Evolutionary conservation across 805 yeast species (phyloP).

Genomic region (Metschnikowia koreensis): DNA sequence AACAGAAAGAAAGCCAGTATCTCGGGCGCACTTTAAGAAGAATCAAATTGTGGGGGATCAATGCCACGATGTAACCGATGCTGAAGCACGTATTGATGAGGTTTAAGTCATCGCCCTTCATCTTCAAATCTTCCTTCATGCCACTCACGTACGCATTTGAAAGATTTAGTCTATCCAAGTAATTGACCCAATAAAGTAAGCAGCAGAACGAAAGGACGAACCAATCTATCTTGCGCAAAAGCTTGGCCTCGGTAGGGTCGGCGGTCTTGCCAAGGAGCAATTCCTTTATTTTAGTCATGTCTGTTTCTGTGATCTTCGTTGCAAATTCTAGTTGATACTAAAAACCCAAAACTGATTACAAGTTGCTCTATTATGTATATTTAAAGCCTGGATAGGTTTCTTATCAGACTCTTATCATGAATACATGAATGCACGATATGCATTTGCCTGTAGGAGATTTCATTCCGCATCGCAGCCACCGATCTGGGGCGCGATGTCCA

Average conservation of each 20-base stretch:
- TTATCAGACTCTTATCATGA: background rate
- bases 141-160: conserved; percentile 66
- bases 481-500: background rate
- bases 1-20: conserved; percentile 54
- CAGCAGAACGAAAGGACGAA: conserved; percentile 42
- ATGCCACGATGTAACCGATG: conserved; percentile 59
- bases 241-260: conserved; percentile 9
- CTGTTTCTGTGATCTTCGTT: background rate
- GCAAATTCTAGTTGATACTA: background rate
- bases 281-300: conserved; percentile 2
- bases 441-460: background rate
- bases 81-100: conserved; percentile 55
- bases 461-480: background rate
- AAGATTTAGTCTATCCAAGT: conserved; percentile 56
- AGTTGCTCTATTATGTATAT: no score
- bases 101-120: conserved; percentile 50
- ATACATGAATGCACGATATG: background rate
- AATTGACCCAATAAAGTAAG: conserved; percentile 48
- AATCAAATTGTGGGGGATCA: conserved; percentile 60
- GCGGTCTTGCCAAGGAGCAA: conserved; percentile 1
- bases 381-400: background rate
- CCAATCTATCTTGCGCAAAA: conserved; percentile 39
- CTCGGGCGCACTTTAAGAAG: conserved; percentile 53
- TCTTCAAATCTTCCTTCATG: conserved; percentile 54
- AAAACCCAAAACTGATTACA: background rate